Evolutionary conservation across 2,329 filamentous ascomycete genomes (phyloP).

Genomic region (Calonectria leucothoes): DNA sequence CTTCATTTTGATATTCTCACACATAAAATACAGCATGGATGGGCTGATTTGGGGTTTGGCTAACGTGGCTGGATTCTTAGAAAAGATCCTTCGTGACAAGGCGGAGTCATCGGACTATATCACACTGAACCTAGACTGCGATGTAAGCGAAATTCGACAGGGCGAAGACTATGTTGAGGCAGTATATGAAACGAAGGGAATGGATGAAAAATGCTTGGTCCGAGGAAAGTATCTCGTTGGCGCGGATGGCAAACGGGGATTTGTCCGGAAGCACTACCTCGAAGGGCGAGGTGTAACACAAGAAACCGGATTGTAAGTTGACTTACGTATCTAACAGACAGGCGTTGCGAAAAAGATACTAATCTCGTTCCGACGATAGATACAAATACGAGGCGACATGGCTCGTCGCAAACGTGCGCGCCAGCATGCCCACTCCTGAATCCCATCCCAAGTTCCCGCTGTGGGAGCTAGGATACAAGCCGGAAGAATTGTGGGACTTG

Average conservation of each 20-base stretch:
- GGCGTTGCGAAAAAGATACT: neutral
- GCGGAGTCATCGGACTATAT: neutral
- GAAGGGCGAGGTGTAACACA: neutral
- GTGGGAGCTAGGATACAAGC: neutral
- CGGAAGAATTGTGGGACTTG: neutral
- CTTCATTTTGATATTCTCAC: neutral
- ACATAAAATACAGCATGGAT: too few relatives aligned
- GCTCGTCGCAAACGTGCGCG: neutral
- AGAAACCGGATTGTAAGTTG: neutral
- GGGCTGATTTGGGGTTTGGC: neutral
- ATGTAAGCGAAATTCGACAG: neutral
- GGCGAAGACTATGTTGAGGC: neutral
- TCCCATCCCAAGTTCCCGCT: constrained; percentile 7
- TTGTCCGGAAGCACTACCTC: constrained; percentile 9
- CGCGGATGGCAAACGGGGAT: constrained; percentile 8
- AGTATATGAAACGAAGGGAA: neutral
- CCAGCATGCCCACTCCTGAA: neutral
- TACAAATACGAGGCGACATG: constrained; percentile 11
- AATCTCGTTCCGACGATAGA: neutral
- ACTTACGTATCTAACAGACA: fast-evolving
- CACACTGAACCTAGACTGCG: neutral
- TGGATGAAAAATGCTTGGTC: neutral
- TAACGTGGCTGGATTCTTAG: neutral
- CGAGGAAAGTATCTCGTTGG: neutral
- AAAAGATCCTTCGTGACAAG: neutral